Evolutionary conservation across 2,329 filamentous ascomycete species (phyloP).

Genomic region (Exophiala sp.): DNA sequence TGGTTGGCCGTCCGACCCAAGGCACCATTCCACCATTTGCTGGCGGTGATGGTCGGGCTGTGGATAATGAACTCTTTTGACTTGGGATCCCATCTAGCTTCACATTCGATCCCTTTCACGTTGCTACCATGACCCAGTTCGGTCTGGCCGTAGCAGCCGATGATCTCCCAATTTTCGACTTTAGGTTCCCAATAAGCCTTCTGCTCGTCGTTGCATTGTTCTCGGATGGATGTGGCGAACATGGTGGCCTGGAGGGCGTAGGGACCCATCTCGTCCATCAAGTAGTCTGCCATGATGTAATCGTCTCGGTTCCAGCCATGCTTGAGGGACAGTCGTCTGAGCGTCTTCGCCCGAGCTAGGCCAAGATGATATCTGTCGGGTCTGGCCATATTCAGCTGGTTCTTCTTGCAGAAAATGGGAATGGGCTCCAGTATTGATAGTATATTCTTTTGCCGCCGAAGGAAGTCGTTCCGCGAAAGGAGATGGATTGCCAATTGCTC

Average conservation of each 20-base stretch:
- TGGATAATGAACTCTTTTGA: constrained; percentile 49
- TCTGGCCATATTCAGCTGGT: constrained; percentile 50
- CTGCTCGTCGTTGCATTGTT: constrained; percentile 49
- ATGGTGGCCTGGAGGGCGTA: constrained; percentile 50
- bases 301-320: constrained; percentile 50
- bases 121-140: constrained; percentile 54
- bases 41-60: constrained; percentile 51
- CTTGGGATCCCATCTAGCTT: constrained; percentile 46
- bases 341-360: constrained; percentile 50
- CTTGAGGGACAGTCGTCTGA: constrained; percentile 45
- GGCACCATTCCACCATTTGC: constrained; percentile 55
- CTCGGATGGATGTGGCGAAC: constrained; percentile 51
- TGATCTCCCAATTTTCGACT: constrained; percentile 49
- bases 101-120: constrained; percentile 49
- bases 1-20: constrained; percentile 55
- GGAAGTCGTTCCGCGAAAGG: constrained; percentile 46
- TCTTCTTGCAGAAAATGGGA: constrained; percentile 49
- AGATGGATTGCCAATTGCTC: constrained; percentile 47
- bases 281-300: constrained; percentile 50
- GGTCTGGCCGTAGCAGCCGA: constrained; percentile 52
- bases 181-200: constrained; percentile 49
- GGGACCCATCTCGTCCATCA: constrained; percentile 53
- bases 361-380: constrained; percentile 53
- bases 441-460: constrained; percentile 47
- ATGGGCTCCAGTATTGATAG: constrained; percentile 45